These are phyloP conservation scores for Hortaea werneckii DNA, from an alignment of 2,329 filamentous ascomycete genomes.

Conservation along the genomic window DNA sequence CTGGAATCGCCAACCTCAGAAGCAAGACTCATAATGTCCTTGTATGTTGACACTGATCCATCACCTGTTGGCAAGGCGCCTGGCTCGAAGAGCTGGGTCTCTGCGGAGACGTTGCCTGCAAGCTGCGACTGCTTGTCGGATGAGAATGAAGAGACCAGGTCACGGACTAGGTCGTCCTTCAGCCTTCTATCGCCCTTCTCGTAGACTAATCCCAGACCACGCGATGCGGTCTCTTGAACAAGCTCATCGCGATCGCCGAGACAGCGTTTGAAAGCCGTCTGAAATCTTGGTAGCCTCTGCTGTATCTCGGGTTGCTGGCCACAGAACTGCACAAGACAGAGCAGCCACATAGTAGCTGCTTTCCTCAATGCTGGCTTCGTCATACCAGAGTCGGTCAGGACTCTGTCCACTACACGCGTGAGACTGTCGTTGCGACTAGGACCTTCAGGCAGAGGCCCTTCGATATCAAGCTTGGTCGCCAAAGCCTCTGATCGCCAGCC, in stretches of 20 bases:
- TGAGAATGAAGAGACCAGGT: constrained; percentile 79
- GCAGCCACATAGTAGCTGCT: constrained; percentile 88
- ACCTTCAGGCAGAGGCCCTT: constrained; percentile 40
- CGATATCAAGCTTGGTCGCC: constrained; percentile 64
- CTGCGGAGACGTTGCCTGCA: constrained; percentile 68
- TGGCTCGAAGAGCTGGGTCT: constrained; percentile 88
- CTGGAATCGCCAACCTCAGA: constrained; percentile 93
- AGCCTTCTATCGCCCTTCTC: constrained; percentile 76
- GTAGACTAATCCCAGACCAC: constrained; percentile 85
- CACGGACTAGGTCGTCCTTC: constrained; percentile 73
- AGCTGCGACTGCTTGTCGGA: constrained; percentile 60
- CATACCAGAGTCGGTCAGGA: constrained; percentile 66
- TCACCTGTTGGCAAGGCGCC: constrained; percentile 85
- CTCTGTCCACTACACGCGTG: constrained; percentile 54
- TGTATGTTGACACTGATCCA: constrained; percentile 88
- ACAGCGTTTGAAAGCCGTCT: constrained; percentile 78
- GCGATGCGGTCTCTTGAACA: constrained; percentile 88
- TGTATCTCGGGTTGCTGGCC: constrained; percentile 69
- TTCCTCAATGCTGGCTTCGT: constrained; percentile 86
- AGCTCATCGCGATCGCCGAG: constrained; percentile 83
- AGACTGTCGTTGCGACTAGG: constrained; percentile 33
- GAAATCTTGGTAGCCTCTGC: constrained; percentile 62
- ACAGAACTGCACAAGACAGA: constrained; percentile 84
- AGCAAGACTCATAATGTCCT: constrained; percentile 91
- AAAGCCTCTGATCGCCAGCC: constrained; percentile 80